These are phyloP conservation scores for Pinus albicaulis DNA, from an alignment of 75 land plant species.

Conservation along the genomic window DNA sequence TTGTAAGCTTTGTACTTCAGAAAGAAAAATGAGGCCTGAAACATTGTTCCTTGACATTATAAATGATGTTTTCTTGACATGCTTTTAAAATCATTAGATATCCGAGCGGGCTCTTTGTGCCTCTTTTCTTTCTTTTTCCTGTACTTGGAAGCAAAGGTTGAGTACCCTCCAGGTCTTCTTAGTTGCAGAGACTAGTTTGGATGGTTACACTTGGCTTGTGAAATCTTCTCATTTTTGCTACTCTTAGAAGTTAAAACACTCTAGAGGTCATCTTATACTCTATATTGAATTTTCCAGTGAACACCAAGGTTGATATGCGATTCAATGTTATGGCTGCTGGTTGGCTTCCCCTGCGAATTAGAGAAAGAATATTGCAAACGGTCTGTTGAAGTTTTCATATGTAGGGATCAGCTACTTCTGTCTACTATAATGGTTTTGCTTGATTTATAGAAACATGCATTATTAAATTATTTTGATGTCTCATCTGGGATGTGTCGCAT, in stretches of 20 bases:
- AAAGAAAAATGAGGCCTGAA: neutral
- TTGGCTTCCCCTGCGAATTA: conserved; percentile 80
- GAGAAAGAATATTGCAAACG: conserved; percentile 72
- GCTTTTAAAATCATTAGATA: neutral
- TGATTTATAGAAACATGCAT: neutral
- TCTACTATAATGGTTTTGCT: neutral
- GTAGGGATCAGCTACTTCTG: neutral
- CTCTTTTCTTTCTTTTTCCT: neutral
- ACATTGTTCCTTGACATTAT: neutral
- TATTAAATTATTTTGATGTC: neutral
- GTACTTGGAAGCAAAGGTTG: neutral
- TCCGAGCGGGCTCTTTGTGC: neutral
- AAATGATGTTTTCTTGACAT: neutral
- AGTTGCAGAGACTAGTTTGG: neutral
- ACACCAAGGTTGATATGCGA: conserved; percentile 99
- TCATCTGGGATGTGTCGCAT: neutral
- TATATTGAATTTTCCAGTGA: conserved; percentile 50
- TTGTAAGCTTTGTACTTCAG: neutral
- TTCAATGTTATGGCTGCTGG: conserved; percentile 88
- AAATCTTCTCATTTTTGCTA: neutral
- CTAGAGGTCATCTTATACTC: neutral
- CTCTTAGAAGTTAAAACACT: neutral
- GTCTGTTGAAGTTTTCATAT: conserved; percentile 32
- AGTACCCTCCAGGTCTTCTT: neutral
- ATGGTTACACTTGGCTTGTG: neutral